Evolutionary conservation across 441 rosid species (phyloP), one percentile per base, ranked within the genome.

Genomic region (Populus hybrid): DNA sequence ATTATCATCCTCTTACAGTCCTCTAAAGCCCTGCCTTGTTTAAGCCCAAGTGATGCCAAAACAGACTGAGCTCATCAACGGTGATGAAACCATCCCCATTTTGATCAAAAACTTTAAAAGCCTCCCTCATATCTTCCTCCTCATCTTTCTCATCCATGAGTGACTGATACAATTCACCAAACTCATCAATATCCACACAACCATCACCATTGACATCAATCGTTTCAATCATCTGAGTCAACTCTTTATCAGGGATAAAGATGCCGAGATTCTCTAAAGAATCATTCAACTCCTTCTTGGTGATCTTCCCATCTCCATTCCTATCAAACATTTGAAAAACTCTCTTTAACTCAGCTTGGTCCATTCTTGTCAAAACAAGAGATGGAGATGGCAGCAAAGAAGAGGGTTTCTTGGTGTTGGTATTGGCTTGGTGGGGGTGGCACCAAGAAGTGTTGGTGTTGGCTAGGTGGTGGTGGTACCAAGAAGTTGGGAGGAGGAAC

Each of bases 11-110:
- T 85, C 86, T 79, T 85, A 79, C 97, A 94, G 67, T 91, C 95
- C 79, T 94, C 91, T 10, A 77, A n/a, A 20, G 88, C 87, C 79
- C 87, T 81, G 46, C 96, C 97, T 82, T 90, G 94, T 77, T 88
- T 90, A 35, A 92, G 88, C 66, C 98, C 98, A 23, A 94, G 84
- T 12, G 95, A 85, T 10, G 81, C 87, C 84, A 94, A 69, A 38
- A 94, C 98, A 20, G 90, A 82, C 81, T 86, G 77, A 94, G 66
- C 80, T 94, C 98, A 16, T 94, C 97, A 46, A 87, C 94, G 5
- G 89, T 85, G 72, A 92, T 94, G 84, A 77, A 93, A 34, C 98
- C 97, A 21, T 94, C 98, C 0, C 98, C 96, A 38, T 94, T 91
- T 59, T 88, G 89, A 72, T 94, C 98, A 50, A 94, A 94, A 68